These are phyloP conservation scores for Sphaerulina vaccinii DNA, from an alignment of 2,329 filamentous ascomycete species.

Conservation along the genomic window DNA sequence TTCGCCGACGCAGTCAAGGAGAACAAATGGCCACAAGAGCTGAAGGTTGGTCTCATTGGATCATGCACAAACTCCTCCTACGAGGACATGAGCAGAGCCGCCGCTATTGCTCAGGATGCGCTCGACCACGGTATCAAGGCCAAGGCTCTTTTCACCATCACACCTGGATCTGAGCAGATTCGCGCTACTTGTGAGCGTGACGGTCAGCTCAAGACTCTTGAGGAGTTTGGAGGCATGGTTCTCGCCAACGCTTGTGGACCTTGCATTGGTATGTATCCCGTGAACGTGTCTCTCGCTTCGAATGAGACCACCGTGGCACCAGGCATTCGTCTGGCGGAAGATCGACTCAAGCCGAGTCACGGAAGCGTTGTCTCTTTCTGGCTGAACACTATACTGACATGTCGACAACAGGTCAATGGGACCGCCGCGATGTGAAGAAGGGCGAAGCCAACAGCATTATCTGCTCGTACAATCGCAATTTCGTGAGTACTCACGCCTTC, in stretches of 20 bases:
- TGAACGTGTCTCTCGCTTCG: background rate
- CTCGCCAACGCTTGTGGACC: slow-evolving; percentile 91
- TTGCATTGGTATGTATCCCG: slow-evolving; percentile 64
- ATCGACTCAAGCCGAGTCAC: too few relatives aligned
- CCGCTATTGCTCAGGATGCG: slow-evolving; percentile 87
- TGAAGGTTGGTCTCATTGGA: slow-evolving; percentile 95
- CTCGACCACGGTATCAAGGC: slow-evolving; percentile 90
- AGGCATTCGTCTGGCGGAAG: too few relatives aligned
- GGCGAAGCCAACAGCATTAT: slow-evolving; percentile 93
- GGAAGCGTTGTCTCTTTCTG: too few relatives aligned
- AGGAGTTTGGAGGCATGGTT: slow-evolving; percentile 92
- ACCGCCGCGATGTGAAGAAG: slow-evolving; percentile 88
- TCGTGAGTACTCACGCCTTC: slow-evolving; percentile 43
- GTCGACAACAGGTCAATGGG: slow-evolving; percentile 71
- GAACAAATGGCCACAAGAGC: slow-evolving; percentile 93
- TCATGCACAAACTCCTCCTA: slow-evolving; percentile 94
- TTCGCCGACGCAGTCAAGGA: slow-evolving; percentile 91
- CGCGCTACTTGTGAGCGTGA: slow-evolving; percentile 77
- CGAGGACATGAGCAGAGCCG: slow-evolving; percentile 90
- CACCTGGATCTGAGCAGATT: slow-evolving; percentile 95
- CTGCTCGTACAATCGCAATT: slow-evolving; percentile 99
- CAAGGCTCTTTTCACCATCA: slow-evolving; percentile 90
- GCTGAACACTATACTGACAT: background rate
- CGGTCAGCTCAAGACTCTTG: slow-evolving; percentile 73
- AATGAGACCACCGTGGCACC: too few relatives aligned